These are phyloP conservation scores for Phycomyces nitens DNA, from an alignment of 192 early-diverging fungal genomes.

Conservation along the genomic window DNA sequence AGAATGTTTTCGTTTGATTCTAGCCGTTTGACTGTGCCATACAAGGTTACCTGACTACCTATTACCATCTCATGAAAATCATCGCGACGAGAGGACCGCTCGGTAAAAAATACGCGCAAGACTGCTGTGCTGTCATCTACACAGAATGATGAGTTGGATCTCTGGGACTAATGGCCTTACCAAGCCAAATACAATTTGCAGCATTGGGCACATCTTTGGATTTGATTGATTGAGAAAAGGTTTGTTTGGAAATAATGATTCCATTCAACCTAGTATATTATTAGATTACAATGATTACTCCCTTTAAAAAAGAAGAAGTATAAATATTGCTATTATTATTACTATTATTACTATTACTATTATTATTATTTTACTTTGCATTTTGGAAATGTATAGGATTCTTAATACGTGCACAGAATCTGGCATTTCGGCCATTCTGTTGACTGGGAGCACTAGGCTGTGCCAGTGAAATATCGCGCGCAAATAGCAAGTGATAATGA, in stretches of 20 bases:
- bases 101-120: conserved; percentile 5
- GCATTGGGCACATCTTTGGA: background rate
- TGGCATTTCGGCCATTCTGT: too few relatives aligned
- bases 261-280: conserved; percentile 11
- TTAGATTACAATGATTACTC: too few relatives aligned
- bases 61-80: background rate
- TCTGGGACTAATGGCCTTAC: background rate
- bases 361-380: too few relatives aligned
- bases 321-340: too few relatives aligned
- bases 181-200: conserved; percentile 9
- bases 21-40: conserved; percentile 6
- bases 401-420: too few relatives aligned
- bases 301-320: too few relatives aligned
- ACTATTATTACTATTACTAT: too few relatives aligned
- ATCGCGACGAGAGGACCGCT: background rate
- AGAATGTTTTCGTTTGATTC: background rate
- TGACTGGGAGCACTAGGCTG: too few relatives aligned
- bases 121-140: conserved; percentile 17
- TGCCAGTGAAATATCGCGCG: too few relatives aligned
- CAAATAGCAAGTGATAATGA: too few relatives aligned
- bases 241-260: conserved; percentile 4
- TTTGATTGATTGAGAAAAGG: background rate
- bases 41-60: background rate
- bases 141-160: background rate
- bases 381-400: too few relatives aligned